A percentile compares a stretch with the other conserved stretches of the same genome.
Evolutionary conservation across 1,284 basidiomycete genomes (phyloP).

Genomic region (Ustilago loliicola): DNA sequence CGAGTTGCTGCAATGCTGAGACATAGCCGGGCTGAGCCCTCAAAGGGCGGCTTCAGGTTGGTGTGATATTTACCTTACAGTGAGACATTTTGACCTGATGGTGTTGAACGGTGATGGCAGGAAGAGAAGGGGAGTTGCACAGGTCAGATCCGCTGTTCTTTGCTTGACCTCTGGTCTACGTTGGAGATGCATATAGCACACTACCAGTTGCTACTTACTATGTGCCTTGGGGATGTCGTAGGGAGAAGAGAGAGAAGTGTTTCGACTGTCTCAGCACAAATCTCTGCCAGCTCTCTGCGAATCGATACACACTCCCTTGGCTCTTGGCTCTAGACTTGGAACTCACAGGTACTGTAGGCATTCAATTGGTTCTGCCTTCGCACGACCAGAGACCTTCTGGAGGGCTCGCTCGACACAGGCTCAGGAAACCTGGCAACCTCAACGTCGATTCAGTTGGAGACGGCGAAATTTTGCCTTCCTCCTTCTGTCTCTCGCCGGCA

Average conservation of each 20-base stretch:
- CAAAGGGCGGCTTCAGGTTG: constrained; percentile 24
- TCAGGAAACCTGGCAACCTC: too few relatives aligned
- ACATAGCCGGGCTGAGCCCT: constrained; percentile 33
- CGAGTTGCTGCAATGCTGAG: constrained; percentile 19
- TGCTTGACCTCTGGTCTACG: neutral
- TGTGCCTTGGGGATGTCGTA: constrained; percentile 54
- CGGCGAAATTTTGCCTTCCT: constrained; percentile 1
- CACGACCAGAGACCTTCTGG: too few relatives aligned
- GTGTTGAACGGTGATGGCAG: constrained; percentile 28
- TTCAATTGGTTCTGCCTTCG: neutral
- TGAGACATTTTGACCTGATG: constrained; percentile 59
- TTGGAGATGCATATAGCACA: neutral
- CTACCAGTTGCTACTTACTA: constrained; percentile 24
- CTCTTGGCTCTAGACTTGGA: too few relatives aligned
- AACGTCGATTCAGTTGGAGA: neutral
- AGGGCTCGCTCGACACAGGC: neutral
- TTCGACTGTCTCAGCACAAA: constrained; percentile 15
- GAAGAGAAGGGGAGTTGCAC: constrained; percentile 7
- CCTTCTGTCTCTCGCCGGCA: too few relatives aligned
- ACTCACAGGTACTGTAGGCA: too few relatives aligned
- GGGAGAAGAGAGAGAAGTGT: constrained; percentile 29
- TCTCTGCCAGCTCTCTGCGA: constrained; percentile 13
- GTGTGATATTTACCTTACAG: constrained; percentile 57
- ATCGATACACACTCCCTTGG: constrained; percentile 4
- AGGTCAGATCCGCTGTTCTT: constrained; percentile 21